Conservation (phyloP, 2,329 filamentous ascomycete genomes). For the Ophiostoma novo-ulmi region DNA sequence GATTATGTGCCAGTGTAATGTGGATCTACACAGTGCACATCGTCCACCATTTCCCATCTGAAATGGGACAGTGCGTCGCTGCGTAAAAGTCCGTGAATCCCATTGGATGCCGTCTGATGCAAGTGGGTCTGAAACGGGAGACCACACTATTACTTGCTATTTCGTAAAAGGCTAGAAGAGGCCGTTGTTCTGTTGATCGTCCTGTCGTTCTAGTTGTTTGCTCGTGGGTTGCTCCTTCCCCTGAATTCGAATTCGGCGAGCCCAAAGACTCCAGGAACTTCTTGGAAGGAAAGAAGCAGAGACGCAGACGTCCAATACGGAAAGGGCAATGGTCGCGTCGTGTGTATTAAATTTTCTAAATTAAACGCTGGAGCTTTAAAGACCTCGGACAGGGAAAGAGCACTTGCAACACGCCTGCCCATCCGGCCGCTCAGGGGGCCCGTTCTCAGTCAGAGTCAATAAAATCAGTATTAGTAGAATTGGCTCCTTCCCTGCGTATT, state of each 20-base stretch:
- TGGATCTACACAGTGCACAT: not conserved
- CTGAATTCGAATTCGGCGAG: not conserved
- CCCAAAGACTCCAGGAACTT: not conserved
- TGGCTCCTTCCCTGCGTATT: not conserved
- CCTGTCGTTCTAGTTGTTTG: not conserved
- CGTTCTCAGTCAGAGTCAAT: not conserved
- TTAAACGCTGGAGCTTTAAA: constrained; percentile 4
- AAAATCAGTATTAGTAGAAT: not conserved
- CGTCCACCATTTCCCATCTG: not conserved
- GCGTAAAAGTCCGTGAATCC: not conserved
- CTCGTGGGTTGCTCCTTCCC: not conserved
- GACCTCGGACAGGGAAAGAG: constrained; percentile 4
- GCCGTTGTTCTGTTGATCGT: constrained; percentile 1
- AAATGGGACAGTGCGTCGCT: not conserved
- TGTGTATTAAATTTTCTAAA: not conserved
- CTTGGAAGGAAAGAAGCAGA: not conserved
- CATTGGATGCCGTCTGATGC: constrained; percentile 14
- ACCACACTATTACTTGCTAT: constrained; percentile 13
- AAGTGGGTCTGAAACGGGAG: constrained; percentile 23
- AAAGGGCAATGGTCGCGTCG: constrained; percentile 7
- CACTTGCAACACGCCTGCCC: not conserved
- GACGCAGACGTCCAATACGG: not conserved
- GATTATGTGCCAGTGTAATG: not conserved
- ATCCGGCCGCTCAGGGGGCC: not conserved
- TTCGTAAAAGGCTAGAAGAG: not conserved